These are phyloP conservation scores for Darksidea phi DNA, from an alignment of 495 filamentous ascomycete species.

Conservation along the genomic window DNA sequence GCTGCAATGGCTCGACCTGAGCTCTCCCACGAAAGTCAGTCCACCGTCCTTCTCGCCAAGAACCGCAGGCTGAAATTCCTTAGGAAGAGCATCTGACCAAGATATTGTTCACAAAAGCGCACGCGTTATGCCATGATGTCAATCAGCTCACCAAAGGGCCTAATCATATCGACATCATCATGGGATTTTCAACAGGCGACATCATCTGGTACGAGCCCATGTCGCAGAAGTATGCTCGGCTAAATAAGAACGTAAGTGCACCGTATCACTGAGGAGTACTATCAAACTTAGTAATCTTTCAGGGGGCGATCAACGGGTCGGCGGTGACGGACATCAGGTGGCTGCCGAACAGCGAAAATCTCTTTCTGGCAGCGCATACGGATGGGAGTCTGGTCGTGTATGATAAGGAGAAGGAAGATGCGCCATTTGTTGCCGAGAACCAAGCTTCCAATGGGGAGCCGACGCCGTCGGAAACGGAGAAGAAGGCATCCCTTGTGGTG, in stretches of 20 bases:
- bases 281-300: conserved; percentile 12
- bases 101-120: conserved; percentile 92
- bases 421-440: conserved; percentile 62
- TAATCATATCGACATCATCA: conserved; percentile 82
- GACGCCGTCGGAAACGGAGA: conserved; percentile 18
- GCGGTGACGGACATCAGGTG: conserved; percentile 85
- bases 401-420: conserved; percentile 98
- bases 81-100: conserved; percentile 84
- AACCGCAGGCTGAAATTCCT: neutral
- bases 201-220: conserved; percentile 99
- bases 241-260: conserved; percentile 82
- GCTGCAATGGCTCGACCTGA: conserved; percentile 79
- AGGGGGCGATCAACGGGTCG: conserved; percentile 82
- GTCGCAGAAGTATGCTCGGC: conserved; percentile 88
- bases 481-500: conserved; percentile 53
- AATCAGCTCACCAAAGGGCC: conserved; percentile 76
- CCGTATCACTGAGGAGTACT: neutral
- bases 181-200: conserved; percentile 94
- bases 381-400: conserved; percentile 94
- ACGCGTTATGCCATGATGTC: conserved; percentile 92
- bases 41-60: neutral
- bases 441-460: conserved; percentile 7
- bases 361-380: conserved; percentile 90
- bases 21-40: conserved; percentile 56
- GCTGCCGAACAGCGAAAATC: conserved; percentile 89